Base-by-base conservation (phyloP, 176 grass and related monocot genomes). In the Zizania latifolia region DNA sequence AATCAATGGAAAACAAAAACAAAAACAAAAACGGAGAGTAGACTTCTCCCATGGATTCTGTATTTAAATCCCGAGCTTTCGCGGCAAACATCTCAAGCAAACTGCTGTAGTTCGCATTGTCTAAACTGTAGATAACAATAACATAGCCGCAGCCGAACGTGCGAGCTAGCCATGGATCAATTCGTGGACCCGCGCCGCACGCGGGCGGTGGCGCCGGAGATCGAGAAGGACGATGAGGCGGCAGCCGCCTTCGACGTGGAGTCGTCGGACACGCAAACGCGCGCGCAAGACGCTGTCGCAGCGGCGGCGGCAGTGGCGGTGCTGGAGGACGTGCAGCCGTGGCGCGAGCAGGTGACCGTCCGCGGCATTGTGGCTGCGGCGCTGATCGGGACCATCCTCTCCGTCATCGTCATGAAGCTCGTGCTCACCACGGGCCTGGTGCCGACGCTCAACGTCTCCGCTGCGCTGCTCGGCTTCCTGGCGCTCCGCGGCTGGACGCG, bases 391-490 rank as follows among this genome's bases (percentile, higher is more conserved):
- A n/a, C 71, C 13, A 76, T 89, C 76, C 81, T 81, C 81, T 84
- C 76, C 53, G 86, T 89, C 48, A 89, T 89, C 37, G 76, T 89
- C 21, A 89, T 89, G 86, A 89, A 89, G 56, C 68, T 89, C 19
- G 84, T 70, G 26, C 81, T 89, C 31, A 89, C 76, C 8, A 84
- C 81, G 24, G 86, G 86, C 14, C 81, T 84, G n/a, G 81, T 89
- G 0, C 86, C 86, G 29, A 89, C 86, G 4, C 75, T 89, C 68
- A 89, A 89, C 14, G 86, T 89, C 54, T 89, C 86, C 2, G 86
- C 86, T 14, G 86, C 86, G 13, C 78, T 89, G 45, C 54, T 89
- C 26, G 86, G 81, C 45, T 89, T 89, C 56, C 81, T 89, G 39
- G 31, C 80, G 39, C 81, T 89, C 43, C 41, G 81, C 37, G 62